Base-by-base conservation (phyloP, 2,329 filamentous ascomycete genomes). In the Botryotinia convoluta region DNA sequence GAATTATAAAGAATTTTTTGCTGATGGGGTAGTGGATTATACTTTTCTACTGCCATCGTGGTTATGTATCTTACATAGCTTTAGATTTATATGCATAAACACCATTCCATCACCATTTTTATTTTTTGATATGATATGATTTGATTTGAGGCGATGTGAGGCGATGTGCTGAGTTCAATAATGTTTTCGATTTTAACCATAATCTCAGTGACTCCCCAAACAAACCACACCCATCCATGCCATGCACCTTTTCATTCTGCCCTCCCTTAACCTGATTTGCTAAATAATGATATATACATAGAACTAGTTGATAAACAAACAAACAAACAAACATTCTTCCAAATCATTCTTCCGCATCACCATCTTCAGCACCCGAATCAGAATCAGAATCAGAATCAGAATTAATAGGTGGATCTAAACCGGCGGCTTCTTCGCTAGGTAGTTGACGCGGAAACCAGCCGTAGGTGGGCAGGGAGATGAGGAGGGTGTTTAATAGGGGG, bases 361-460 rank as follows among this genome's bases (percentile, higher is more conserved):
- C 64, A 26, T 10, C 1, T 4, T 1, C 44, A 22, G 8, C 45
- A 26, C 22, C 6, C 14, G n/a, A 22, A 35, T 35, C 18, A 0
- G 29, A 60, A 35, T 61, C 69, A 16, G 76, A 76, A 37, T 79
- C 77, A 20, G 75, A 73, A 69, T 79, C 77, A 8, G 75, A 77
- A 63, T 75, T 73, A 69, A 72, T 45, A 35, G 70, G 64, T 3
- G 76, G 75, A 26, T 75, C 74, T 3, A 80, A n/a, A 2, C 79
- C 79, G 20, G 75, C 78, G 0, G 77, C 76, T 18, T 48, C 77
- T 35, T 80, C 78, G 62, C 78, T 79, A 8, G 79, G 79, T 37
- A 81, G 69, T 62, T 80, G 78, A 60, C 82, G 80, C 18, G 85
- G 85, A 77, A 84, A 84, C 82, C 82, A 83, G 10, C 83, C 82